These are phyloP conservation scores for Babesia microti DNA, from an alignment of 169 alveolate species.

Conservation along the genomic window DNA sequence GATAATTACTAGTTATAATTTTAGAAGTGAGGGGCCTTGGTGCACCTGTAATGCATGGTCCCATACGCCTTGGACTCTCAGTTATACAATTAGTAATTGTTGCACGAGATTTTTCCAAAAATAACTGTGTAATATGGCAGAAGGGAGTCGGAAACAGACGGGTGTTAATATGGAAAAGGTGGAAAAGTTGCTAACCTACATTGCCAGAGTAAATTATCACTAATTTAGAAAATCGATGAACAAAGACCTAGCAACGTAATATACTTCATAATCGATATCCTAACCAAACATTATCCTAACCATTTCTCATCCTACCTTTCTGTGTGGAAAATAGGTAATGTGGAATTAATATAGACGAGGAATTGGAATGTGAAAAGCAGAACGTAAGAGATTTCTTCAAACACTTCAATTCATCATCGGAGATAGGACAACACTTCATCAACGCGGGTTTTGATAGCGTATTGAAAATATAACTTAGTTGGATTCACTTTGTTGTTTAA, in stretches of 20 bases:
- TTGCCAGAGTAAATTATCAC: slow-evolving; percentile 24
- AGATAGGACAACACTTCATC: slow-evolving; percentile 71
- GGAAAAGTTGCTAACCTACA: slow-evolving; percentile 36
- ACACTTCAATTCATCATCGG: slow-evolving; percentile 67
- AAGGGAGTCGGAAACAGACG: too few species aligned
- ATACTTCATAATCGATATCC: slow-evolving; percentile 44
- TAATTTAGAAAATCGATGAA: too few species aligned
- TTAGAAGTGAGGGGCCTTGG: too few species aligned
- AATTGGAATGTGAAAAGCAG: slow-evolving; percentile 65
- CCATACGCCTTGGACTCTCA: too few species aligned
- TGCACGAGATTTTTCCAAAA: too few species aligned
- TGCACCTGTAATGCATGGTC: too few species aligned
- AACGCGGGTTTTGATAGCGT: slow-evolving; percentile 80
- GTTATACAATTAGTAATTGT: too few species aligned
- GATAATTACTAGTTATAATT: too few species aligned
- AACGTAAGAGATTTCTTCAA: slow-evolving; percentile 70
- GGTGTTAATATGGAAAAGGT: slow-evolving; percentile 21
- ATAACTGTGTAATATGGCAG: too few species aligned
- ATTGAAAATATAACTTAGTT: slow-evolving; percentile 10
- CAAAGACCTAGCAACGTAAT: too few species aligned
- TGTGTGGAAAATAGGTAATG: neutral
- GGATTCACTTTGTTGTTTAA: slow-evolving; percentile 65
- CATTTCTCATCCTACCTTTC: slow-evolving; percentile 21
- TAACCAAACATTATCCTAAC: slow-evolving; percentile 44
- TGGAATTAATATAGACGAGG: slow-evolving; percentile 49